A percentile compares a stretch with the other conserved stretches of the same genome.
Conservation (phyloP, 768 basidiomycete species). For the Pulveroboletus sp. region DNA sequence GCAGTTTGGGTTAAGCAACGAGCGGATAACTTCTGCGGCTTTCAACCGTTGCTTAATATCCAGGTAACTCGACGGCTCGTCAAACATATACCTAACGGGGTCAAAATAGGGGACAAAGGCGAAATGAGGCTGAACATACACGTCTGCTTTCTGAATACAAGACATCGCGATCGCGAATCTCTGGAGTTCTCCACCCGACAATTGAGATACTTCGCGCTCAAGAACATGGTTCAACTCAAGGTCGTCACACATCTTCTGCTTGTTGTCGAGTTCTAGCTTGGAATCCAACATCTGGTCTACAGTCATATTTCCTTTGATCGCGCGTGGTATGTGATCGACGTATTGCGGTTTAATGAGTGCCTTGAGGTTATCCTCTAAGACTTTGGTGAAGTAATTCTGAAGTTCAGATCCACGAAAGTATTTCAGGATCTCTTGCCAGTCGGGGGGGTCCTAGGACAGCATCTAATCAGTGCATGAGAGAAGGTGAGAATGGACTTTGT, state of each 20-base stretch:
- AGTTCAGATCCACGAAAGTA: slow-evolving; percentile 98
- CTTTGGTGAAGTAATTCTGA: slow-evolving; percentile 99
- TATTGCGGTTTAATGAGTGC: slow-evolving; percentile 99
- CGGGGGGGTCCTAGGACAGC: slow-evolving; percentile 77
- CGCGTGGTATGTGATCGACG: slow-evolving; percentile 96
- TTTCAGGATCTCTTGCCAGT: slow-evolving; percentile 98
- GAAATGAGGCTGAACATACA: slow-evolving; percentile 49
- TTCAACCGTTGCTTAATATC: slow-evolving; percentile 94
- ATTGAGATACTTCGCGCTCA: slow-evolving; percentile 75
- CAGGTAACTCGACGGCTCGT: slow-evolving; percentile 97
- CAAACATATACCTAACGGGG: slow-evolving; percentile 85
- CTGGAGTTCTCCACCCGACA: slow-evolving; percentile 97
- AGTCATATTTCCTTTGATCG: slow-evolving; percentile 85
- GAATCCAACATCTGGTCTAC: slow-evolving; percentile 90
- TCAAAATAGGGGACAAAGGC: background rate
- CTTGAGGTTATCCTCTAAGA: slow-evolving; percentile 96
- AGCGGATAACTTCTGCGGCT: slow-evolving; percentile 93
- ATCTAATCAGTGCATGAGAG: background rate
- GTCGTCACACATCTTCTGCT: slow-evolving; percentile 77
- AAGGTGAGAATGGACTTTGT: slow-evolving; percentile 23
- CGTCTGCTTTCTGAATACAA: slow-evolving; percentile 91
- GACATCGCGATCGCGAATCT: slow-evolving; percentile 98
- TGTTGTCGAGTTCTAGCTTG: slow-evolving; percentile 86
- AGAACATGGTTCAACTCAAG: slow-evolving; percentile 86
- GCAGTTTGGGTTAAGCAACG: slow-evolving; percentile 72